A percentile compares a stretch with the other conserved stretches of the same genome.
Conservation (phyloP, 2,329 filamentous ascomycete species). For the Colletotrichum camelliae region DNA sequence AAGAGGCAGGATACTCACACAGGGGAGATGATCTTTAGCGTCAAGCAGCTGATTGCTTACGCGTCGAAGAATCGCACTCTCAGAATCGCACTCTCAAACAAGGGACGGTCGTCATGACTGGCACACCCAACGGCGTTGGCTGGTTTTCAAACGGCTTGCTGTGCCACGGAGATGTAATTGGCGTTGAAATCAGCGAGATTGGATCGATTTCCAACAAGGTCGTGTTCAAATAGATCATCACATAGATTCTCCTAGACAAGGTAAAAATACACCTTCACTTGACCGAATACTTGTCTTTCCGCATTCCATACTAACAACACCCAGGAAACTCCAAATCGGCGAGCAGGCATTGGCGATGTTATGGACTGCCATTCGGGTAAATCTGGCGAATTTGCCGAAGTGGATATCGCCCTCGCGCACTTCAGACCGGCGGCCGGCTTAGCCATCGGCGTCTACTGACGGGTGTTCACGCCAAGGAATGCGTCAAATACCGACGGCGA, state of each 20-base stretch:
- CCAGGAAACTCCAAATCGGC: too few relatives aligned
- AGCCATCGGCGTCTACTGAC: neutral
- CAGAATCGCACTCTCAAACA: too few relatives aligned
- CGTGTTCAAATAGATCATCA: neutral
- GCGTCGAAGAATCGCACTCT: neutral
- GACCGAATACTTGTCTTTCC: neutral
- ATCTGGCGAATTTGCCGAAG: neutral
- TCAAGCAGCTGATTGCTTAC: neutral
- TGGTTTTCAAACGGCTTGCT: neutral
- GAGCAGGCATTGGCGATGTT: too few relatives aligned
- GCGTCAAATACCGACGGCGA: neutral
- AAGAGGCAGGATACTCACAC: neutral
- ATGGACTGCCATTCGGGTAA: neutral
- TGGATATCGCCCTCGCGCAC: rapidly evolving
- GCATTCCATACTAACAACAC: too few relatives aligned
- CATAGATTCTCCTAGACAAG: too few relatives aligned
- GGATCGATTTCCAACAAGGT: neutral
- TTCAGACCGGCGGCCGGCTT: neutral
- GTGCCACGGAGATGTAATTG: neutral
- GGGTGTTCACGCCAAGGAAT: neutral
- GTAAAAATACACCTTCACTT: neutral
- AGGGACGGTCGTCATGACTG: neutral
- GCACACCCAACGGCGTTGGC: neutral
- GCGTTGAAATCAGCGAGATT: neutral
- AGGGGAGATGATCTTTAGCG: neutral